phyloP scores from a whole-genome alignment of 2,329 filamentous ascomycete species.

The Fusarium aywerte region DNA sequence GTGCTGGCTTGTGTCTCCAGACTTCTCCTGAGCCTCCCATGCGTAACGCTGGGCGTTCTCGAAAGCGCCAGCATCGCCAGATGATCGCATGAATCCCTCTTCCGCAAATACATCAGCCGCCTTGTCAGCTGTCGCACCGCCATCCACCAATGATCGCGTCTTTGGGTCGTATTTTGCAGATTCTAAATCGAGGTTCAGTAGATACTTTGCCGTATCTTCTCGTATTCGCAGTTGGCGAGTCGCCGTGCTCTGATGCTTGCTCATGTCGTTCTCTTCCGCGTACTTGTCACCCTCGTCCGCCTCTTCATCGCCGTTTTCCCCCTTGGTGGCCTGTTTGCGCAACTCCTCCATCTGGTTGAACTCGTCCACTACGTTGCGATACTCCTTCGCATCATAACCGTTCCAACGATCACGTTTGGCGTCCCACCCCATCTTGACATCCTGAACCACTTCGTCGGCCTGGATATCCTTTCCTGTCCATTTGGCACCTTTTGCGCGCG shows the following conservation, averaged over 20 bases:
- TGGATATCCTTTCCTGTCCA: conserved; percentile 95
- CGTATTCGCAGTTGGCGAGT: conserved; percentile 90
- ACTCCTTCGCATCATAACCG: conserved; percentile 92
- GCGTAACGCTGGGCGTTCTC: conserved; percentile 89
- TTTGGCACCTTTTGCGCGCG: conserved; percentile 87
- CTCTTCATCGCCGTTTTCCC: conserved; percentile 61
- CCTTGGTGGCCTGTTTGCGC: conserved; percentile 63
- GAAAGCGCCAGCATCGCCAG: conserved; percentile 92
- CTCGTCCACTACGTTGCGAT: conserved; percentile 86
- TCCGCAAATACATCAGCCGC: conserved; percentile 88
- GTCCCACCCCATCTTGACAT: conserved; percentile 92
- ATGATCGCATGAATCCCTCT: conserved; percentile 88
- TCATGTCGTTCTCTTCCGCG: conserved; percentile 97
- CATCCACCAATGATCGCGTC: conserved; percentile 88
- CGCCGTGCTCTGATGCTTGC: conserved; percentile 88
- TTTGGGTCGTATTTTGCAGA: conserved; percentile 99
- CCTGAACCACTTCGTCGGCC: conserved; percentile 87
- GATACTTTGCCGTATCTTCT: conserved; percentile 97
- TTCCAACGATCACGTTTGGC: conserved; percentile 98
- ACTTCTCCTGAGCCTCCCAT: conserved; percentile 92
- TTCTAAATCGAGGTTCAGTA: conserved; percentile 93
- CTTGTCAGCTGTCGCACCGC: conserved; percentile 81
- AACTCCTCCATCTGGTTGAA: conserved; percentile 88
- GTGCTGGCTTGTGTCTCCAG: conserved; percentile 82
- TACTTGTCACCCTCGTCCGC: conserved; percentile 77